Conservation (phyloP, 352 stramenopile species). For the Phytophthora melonis region DNA sequence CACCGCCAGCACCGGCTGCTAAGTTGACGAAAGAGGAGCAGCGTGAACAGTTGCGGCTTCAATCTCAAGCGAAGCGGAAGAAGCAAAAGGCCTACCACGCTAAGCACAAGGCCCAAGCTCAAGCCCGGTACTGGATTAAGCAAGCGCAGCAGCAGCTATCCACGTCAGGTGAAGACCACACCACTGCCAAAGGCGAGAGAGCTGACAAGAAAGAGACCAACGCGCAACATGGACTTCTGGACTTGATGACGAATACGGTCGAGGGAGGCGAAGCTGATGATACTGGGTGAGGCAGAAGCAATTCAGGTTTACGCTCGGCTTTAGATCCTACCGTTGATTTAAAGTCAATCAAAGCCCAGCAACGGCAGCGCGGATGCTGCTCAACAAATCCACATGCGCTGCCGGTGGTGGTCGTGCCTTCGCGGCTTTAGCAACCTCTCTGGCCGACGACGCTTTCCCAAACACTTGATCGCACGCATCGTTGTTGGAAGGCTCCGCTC, state of each 20-base stretch:
- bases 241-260: neutral
- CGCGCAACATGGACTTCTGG: neutral
- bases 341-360: conserved; percentile 32
- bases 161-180: too few relatives aligned
- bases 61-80: neutral
- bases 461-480: conserved; percentile 53
- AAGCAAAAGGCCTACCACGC: neutral
- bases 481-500: conserved; percentile 11
- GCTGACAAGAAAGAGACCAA: neutral
- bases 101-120: neutral
- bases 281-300: neutral
- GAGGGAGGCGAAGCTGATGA: neutral
- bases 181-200: neutral
- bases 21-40: neutral
- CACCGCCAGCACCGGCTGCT: neutral
- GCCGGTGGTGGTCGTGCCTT: conserved; percentile 20
- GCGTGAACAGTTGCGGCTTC: neutral
- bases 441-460: conserved; percentile 35
- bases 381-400: conserved; percentile 44
- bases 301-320: neutral
- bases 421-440: conserved; percentile 10
- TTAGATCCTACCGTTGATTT: too few relatives aligned
- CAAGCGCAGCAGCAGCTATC: too few relatives aligned
- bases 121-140: neutral
- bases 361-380: conserved; percentile 56